These are phyloP conservation scores for Syncephalis fuscata DNA, from an alignment of 371 early-diverging fungal species.

Conservation along the genomic window DNA sequence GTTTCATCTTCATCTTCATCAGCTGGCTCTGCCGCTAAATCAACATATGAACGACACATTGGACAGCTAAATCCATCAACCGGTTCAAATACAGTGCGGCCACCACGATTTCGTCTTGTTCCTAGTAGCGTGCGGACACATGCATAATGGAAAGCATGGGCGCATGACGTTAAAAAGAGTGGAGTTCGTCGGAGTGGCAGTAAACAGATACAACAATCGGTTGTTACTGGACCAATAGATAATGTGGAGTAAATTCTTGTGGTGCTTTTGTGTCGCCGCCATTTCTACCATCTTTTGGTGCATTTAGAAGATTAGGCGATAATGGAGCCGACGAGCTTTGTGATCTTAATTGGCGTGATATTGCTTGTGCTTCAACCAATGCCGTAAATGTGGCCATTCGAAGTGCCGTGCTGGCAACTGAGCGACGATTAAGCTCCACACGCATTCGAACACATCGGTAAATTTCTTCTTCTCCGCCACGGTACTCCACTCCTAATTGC, in stretches of 20 bases:
- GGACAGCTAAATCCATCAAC: constrained; percentile 83
- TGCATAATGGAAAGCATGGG: constrained; percentile 90
- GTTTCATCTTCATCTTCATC: constrained; percentile 5
- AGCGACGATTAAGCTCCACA: constrained; percentile 7
- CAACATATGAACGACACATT: constrained; percentile 84
- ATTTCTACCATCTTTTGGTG: constrained; percentile 13
- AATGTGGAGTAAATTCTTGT: constrained; percentile 9
- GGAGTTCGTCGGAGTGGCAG: constrained; percentile 84
- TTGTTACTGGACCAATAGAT: constrained; percentile 12
- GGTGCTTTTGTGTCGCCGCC: constrained; percentile 13
- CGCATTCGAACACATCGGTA: constrained; percentile 1
- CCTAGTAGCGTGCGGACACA: constrained; percentile 69
- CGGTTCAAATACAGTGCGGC: constrained; percentile 10
- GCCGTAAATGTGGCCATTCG: not conserved
- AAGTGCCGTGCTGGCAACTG: constrained; percentile 4
- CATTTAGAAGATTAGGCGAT: constrained; percentile 1
- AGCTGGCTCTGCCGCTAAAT: constrained; percentile 50
- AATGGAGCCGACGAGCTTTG: not conserved
- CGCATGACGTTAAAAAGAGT: constrained; percentile 86
- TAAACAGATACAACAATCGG: constrained; percentile 92
- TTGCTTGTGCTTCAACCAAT: not conserved
- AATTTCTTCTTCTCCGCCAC: constrained; percentile 44
- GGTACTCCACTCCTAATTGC: constrained; percentile 92
- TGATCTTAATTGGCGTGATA: not conserved
- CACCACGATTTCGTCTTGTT: constrained; percentile 10